Base-by-base conservation (phyloP, 2,329 filamentous ascomycete species). In the Neophaeococcomyces mojaviensis region DNA sequence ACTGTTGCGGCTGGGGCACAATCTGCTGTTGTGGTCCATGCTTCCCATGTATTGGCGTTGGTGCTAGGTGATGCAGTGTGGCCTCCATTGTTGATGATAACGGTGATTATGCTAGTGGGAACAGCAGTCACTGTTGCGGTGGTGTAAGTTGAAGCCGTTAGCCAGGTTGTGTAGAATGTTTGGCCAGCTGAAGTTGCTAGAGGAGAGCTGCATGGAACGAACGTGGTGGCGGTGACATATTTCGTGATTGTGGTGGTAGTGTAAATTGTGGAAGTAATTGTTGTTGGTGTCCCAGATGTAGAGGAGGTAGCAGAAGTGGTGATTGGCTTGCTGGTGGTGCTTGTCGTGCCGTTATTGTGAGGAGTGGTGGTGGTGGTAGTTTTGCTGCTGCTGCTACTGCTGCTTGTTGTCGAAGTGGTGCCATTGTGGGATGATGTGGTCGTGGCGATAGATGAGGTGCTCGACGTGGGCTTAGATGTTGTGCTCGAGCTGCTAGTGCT, bases 131-230 rank as follows among this genome's bases (percentile, higher is more conserved):
- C 39, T 6, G 58, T 57, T 7, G 59, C 62, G 18, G 61, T 63
- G 10, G 55, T 59, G 33, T 57, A 59, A 20, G 50, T 50, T 2
- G 59, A 57, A 34, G 58, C 55, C 1, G 59, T 61, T 20, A 63
- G 43, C 55, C 58, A 65, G 10, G 61, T 61, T 38, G 58, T 59
- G 52, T 62, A 65, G 49, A 52, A 61, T n/a, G 63, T 65, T 31
- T 53, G 56, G 16, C 55, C 53, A 16, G 51, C 48, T 5, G 51
- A 35, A 13, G 58, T 58, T 33, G 52, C 55, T 30, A 64, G 48
- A 8, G 61, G 47, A 26, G 59, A 63, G n/a, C 61, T 63, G 50
- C 56, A 61, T n/a, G 62, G 63, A 31, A 64, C 56, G 36, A 60
- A 64, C 3, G 49, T 58, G 4, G 61, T 63, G 36, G 43, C 54